A percentile compares a stretch with the other conserved stretches of the same genome.
Conservation (phyloP, 495 filamentous ascomycete genomes). For the Sordaria brevicollis region DNA sequence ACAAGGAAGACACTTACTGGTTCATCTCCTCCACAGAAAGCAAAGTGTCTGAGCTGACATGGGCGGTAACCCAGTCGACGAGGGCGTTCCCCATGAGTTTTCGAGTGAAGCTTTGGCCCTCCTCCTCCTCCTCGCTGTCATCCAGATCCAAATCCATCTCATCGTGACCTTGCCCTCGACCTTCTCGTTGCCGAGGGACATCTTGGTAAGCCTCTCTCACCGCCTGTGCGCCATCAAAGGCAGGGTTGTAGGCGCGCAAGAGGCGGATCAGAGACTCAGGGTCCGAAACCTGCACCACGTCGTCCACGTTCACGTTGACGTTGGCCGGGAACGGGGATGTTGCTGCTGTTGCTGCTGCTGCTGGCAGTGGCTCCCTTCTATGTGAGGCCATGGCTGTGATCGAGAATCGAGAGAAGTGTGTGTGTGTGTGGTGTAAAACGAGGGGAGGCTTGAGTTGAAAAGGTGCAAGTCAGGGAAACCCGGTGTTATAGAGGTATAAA, state of each 20-base stretch:
- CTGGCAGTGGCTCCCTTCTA: too few species aligned
- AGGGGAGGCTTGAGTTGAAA: background rate
- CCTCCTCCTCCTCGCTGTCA: slow-evolving; percentile 7
- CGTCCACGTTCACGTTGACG: background rate
- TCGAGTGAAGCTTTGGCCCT: slow-evolving; percentile 9
- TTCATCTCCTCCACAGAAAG: slow-evolving; percentile 32
- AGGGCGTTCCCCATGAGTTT: slow-evolving; percentile 16
- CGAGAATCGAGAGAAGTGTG: background rate
- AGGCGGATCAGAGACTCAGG: slow-evolving; percentile 15
- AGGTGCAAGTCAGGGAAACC: background rate
- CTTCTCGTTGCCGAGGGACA: background rate
- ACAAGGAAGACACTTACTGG: slow-evolving; percentile 18
- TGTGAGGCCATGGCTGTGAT: background rate
- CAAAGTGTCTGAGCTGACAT: slow-evolving; percentile 32
- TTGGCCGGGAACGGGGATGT: background rate
- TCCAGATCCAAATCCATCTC: background rate
- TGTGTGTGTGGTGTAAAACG: background rate
- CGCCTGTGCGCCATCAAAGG: slow-evolving; percentile 16
- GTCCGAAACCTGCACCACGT: slow-evolving; percentile 11
- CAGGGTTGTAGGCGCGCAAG: slow-evolving; percentile 18
- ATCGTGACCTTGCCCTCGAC: background rate
- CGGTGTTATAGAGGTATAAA: background rate
- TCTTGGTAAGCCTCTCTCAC: slow-evolving; percentile 15
- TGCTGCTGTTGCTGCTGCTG: too few species aligned
- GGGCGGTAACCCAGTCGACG: slow-evolving; percentile 28